Conservation (phyloP, 139 green algal species). For the Bryopsis sp. region DNA sequence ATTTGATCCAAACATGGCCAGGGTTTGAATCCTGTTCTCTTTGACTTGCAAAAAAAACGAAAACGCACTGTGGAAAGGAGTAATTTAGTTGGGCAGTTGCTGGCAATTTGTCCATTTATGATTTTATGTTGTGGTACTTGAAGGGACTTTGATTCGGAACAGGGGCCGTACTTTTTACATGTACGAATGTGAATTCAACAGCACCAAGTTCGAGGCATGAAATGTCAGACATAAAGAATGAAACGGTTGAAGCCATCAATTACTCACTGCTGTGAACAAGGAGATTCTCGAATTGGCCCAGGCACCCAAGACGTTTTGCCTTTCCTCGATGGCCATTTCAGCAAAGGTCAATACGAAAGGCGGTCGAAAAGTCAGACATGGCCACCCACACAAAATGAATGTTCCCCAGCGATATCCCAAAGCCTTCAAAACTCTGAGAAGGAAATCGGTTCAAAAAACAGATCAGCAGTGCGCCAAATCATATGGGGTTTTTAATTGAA, state of each 20-base stretch:
- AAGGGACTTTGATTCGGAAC: no score
- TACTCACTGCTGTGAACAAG: not conserved
- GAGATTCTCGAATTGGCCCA: conserved; percentile 18
- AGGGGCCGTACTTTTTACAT: no score
- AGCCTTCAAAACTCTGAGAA: conserved; percentile 21
- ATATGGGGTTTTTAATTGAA: not conserved
- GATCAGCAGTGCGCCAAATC: not conserved
- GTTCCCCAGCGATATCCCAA: conserved; percentile 18
- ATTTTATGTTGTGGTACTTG: not conserved
- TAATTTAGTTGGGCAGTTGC: no score
- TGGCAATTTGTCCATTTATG: no score
- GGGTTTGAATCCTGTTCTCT: no score
- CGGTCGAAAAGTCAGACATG: conserved; percentile 15
- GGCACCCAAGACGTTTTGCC: conserved; percentile 15
- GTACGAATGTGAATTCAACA: conserved; percentile 13
- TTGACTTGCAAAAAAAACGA: no score
- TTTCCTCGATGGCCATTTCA: conserved; percentile 16
- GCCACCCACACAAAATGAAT: conserved; percentile 23
- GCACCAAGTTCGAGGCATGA: not conserved
- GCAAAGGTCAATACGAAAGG: conserved; percentile 15
- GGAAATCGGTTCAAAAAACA: not conserved
- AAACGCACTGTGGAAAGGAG: no score
- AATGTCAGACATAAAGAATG: not conserved
- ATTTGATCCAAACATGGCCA: no score
- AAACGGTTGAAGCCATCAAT: not conserved